phyloP scores from a whole-genome alignment of 352 stramenopile genomes.

The Pythium dissimile region DNA sequence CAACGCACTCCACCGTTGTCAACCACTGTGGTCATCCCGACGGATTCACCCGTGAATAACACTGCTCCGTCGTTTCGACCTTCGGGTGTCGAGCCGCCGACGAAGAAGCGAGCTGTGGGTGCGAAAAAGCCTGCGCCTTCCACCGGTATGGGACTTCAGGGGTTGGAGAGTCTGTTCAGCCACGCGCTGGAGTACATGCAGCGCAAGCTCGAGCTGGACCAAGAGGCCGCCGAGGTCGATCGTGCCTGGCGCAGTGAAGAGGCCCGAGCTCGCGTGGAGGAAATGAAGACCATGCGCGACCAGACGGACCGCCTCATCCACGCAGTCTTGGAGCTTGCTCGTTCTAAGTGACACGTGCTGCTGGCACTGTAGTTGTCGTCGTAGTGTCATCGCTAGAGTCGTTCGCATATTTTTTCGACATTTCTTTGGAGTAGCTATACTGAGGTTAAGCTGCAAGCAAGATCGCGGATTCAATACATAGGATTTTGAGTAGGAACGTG shows the following conservation, averaged over 20 bases:
- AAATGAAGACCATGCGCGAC: slow-evolving; percentile 11
- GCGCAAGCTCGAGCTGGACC: slow-evolving; percentile 16
- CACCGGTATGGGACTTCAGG: neutral
- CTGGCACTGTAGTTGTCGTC: too few species aligned
- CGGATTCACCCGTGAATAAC: neutral
- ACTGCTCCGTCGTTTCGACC: neutral
- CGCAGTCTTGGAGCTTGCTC: neutral
- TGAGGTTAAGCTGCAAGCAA: too few species aligned
- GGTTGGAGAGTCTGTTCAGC: slow-evolving; percentile 1
- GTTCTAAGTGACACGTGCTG: too few species aligned
- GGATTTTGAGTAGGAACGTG: too few species aligned
- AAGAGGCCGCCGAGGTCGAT: neutral
- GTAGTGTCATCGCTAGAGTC: neutral
- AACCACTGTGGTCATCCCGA: neutral
- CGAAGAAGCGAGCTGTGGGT: neutral
- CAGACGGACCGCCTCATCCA: slow-evolving; percentile 15
- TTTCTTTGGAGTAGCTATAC: neutral
- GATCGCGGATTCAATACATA: too few species aligned
- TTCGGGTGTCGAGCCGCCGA: neutral
- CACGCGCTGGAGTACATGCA: slow-evolving; percentile 2
- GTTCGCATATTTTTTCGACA: too few species aligned
- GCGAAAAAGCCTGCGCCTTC: neutral
- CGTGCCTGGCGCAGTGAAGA: slow-evolving; percentile 13
- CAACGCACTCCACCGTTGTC: neutral
- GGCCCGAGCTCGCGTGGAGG: neutral